These are phyloP conservation scores for Lentinula sp. DNA, from an alignment of 768 basidiomycete genomes.

Conservation along the genomic window DNA sequence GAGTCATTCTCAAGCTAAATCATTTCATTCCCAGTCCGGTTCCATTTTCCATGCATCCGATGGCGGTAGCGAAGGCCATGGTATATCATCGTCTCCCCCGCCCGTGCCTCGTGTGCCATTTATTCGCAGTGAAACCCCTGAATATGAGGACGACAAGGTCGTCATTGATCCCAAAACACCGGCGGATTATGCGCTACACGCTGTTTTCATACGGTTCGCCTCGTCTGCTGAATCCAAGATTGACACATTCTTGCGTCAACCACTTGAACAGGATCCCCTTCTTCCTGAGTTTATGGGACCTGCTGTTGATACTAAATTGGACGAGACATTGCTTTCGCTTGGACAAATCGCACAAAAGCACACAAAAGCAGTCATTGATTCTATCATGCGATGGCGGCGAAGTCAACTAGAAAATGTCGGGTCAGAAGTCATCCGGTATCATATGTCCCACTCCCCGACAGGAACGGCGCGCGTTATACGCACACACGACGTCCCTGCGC, in stretches of 20 bases:
- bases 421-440: slow-evolving; percentile 45
- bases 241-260: slow-evolving; percentile 62
- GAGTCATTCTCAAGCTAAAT: slow-evolving; percentile 59
- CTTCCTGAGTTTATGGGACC: slow-evolving; percentile 66
- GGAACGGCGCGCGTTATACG: slow-evolving; percentile 27
- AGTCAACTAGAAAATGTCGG: slow-evolving; percentile 61
- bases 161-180: slow-evolving; percentile 74
- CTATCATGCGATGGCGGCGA: slow-evolving; percentile 82
- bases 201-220: slow-evolving; percentile 84
- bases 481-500: slow-evolving; percentile 37
- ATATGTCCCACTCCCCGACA: slow-evolving; percentile 31
- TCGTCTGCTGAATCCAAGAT: slow-evolving; percentile 76
- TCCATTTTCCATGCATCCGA: slow-evolving; percentile 70
- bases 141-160: slow-evolving; percentile 64
- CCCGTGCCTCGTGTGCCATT: slow-evolving; percentile 74
- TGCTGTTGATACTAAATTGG: slow-evolving; percentile 71
- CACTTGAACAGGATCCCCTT: slow-evolving; percentile 60
- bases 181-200: slow-evolving; percentile 83
- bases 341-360: slow-evolving; percentile 83
- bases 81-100: slow-evolving; percentile 57
- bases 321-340: slow-evolving; percentile 78
- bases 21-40: slow-evolving; percentile 72
- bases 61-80: slow-evolving; percentile 61
- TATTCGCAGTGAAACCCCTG: slow-evolving; percentile 49
- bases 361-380: slow-evolving; percentile 78